Conservation (phyloP, 1,284 basidiomycete genomes). For the Sporisorium iseilematis-ciliati region DNA sequence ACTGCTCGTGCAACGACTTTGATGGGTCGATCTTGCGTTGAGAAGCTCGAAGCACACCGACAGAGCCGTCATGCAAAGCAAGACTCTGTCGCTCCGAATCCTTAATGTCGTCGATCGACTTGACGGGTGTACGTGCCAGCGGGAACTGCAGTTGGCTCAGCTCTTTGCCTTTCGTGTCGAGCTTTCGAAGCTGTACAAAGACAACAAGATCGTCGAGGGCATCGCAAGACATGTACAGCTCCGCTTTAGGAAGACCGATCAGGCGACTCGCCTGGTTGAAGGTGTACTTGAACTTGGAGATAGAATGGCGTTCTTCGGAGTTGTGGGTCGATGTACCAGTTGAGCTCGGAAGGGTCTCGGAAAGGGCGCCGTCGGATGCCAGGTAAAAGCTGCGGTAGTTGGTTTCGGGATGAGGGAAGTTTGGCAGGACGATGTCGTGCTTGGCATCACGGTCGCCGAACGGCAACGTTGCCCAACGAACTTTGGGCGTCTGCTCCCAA, state of each 20-base stretch:
- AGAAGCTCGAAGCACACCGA: slow-evolving; percentile 60
- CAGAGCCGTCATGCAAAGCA: slow-evolving; percentile 46
- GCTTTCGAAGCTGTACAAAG: slow-evolving; percentile 56
- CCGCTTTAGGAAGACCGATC: slow-evolving; percentile 53
- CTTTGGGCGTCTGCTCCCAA: slow-evolving; percentile 51
- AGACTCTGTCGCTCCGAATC: slow-evolving; percentile 14
- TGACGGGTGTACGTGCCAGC: slow-evolving; percentile 27
- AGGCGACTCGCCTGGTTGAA: slow-evolving; percentile 49
- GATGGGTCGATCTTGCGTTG: slow-evolving; percentile 47
- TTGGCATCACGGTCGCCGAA: slow-evolving; percentile 42
- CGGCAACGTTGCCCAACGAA: slow-evolving; percentile 43
- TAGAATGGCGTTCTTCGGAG: slow-evolving; percentile 26
- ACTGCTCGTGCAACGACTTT: slow-evolving; percentile 18
- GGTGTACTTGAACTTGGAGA: slow-evolving; percentile 39
- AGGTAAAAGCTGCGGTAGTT: slow-evolving; percentile 47
- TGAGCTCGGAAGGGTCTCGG: slow-evolving; percentile 5
- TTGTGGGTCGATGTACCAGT: slow-evolving; percentile 25
- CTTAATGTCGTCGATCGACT: slow-evolving; percentile 46
- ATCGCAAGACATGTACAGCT: slow-evolving; percentile 53
- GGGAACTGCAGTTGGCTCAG: slow-evolving; percentile 54
- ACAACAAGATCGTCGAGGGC: slow-evolving; percentile 61
- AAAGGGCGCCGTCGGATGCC: slow-evolving; percentile 33
- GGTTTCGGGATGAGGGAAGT: slow-evolving; percentile 44
- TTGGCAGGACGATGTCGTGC: slow-evolving; percentile 34
- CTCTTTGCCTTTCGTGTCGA: slow-evolving; percentile 47